phyloP scores from a whole-genome alignment of 2,329 filamentous ascomycete genomes.

The Penicillium sp. region DNA sequence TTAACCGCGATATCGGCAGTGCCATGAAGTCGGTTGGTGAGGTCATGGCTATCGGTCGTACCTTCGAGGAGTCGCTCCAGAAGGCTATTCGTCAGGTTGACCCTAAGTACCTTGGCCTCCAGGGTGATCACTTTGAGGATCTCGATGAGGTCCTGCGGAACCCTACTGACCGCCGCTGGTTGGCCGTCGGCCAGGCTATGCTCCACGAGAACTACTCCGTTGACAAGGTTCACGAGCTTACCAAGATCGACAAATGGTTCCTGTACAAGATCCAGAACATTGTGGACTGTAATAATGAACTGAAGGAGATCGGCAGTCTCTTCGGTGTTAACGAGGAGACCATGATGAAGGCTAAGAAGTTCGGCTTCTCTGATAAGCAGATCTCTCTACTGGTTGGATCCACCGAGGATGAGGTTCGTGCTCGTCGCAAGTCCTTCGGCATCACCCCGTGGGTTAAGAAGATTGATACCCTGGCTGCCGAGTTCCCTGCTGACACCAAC shows the following conservation, averaged over 20 bases:
- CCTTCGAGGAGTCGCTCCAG: conserved; percentile 98
- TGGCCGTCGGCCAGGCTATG: conserved; percentile 97
- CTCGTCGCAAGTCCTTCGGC: conserved; percentile 76
- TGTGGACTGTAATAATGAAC: conserved; percentile 81
- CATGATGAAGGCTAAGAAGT: conserved; percentile 88
- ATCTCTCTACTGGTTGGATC: conserved; percentile 82
- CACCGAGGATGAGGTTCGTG: conserved; percentile 85
- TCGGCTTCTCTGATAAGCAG: conserved; percentile 96
- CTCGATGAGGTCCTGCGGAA: conserved; percentile 86
- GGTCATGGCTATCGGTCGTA: conserved; percentile 98
- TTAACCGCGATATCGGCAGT: conserved; percentile 94
- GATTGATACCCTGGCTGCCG: conserved; percentile 94
- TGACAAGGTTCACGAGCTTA: conserved; percentile 85
- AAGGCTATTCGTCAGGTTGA: conserved; percentile 98
- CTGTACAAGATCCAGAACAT: conserved; percentile 97
- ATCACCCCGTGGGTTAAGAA: conserved; percentile 97
- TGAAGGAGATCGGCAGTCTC: conserved; percentile 79
- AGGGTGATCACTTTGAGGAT: conserved; percentile 91
- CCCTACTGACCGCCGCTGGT: conserved; percentile 93
- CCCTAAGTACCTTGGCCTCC: conserved; percentile 85
- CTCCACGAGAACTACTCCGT: conserved; percentile 94
- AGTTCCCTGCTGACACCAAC: conserved; percentile 93
- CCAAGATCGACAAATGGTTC: conserved; percentile 99
- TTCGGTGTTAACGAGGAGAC: conserved; percentile 84
- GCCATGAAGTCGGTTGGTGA: conserved; percentile 99